Percentiles rank a stretch among this genome's conserved stretches.
phyloP scores from a whole-genome alignment of 805 yeast genomes.

The Saccharomycopsis synnaedendra region DNA sequence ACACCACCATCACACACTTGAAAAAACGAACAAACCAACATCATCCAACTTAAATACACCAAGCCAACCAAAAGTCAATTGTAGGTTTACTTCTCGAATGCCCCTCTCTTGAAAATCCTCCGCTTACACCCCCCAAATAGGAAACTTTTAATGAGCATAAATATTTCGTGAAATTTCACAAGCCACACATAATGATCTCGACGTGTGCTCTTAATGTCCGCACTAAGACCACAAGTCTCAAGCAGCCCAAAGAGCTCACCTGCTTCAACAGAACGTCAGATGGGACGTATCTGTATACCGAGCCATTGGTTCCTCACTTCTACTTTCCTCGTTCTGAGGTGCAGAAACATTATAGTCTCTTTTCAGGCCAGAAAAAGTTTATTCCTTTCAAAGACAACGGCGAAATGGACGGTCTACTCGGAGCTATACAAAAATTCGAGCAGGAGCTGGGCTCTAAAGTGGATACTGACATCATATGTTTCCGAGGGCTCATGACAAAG shows the following conservation, averaged over 20 bases:
- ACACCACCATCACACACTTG: too few relatives aligned
- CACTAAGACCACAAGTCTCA: conserved; percentile 55
- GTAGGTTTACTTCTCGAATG: too few relatives aligned
- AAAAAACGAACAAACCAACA: too few relatives aligned
- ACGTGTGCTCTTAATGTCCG: conserved; percentile 19
- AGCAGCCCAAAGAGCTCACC: conserved; percentile 79
- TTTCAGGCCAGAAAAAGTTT: conserved; percentile 53
- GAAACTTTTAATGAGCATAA: too few relatives aligned
- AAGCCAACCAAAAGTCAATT: too few relatives aligned
- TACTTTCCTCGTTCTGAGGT: conserved; percentile 68
- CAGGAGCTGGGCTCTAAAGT: conserved; percentile 27
- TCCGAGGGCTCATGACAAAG: conserved; percentile 75
- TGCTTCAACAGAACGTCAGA: conserved; percentile 52
- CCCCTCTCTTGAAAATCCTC: too few relatives aligned
- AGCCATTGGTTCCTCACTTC: conserved; percentile 52
- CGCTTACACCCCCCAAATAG: too few relatives aligned
- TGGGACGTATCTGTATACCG: conserved; percentile 35
- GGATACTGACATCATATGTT: conserved; percentile 61
- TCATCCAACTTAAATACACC: too few relatives aligned
- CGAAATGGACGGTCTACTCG: conserved; percentile 45
- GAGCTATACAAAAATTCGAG: conserved; percentile 31
- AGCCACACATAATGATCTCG: too few relatives aligned
- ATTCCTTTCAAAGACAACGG: conserved; percentile 41
- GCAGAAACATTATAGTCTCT: conserved; percentile 51
- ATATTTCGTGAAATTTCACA: too few relatives aligned